Base-by-base conservation (phyloP, 805 yeast genomes). In the Candida xiaguanensis region DNA sequence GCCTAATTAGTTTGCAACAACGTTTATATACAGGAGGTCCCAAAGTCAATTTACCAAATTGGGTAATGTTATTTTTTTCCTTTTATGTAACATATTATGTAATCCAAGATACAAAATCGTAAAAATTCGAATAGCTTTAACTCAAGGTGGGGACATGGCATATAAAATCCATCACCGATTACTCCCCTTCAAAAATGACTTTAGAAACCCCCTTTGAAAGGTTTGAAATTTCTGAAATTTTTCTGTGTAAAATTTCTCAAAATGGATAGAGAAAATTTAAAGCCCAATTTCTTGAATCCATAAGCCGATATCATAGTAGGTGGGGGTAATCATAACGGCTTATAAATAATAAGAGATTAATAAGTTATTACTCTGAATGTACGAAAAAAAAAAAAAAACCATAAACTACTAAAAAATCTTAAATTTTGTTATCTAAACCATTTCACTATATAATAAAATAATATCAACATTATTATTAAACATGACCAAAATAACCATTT, bases 401-500 rank as follows among this genome's bases (percentile, higher is more conserved):
- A n/a, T n/a, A n/a, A n/a, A n/a, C n/a, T n/a, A n/a, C n/a, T n/a
- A n/a, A n/a, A n/a, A n/a, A n/a, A n/a, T n/a, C n/a, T n/a, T n/a
- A n/a, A n/a, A n/a, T n/a, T 9, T 18, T 4, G 11, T 49, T 59
- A 83, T 31, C 85, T 70, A 40, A 90, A 67, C 70, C 80, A 79
- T 52, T 72, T 76, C 47, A 81, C 58, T 31, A 90, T 79, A 42
- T 75, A 70, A 59, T 79, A 87, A 66, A 89, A 85, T 18, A 77
- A 64, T 11, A 81, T 67, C 41, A 90, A 55, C 61, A 86, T 74
- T 22, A 82, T 48, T 2, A 73, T 32, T 2, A 85, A 78, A 23
- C 89, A 85, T 9, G 82, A 80, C 72, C 85, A 89, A 55, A 93
- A 93, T 22, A 93, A 65, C 71, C 87, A 75, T 56, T 89, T 89